Evolutionary conservation across 1,284 basidiomycete genomes (phyloP), one percentile per base, ranked within the genome.

Genomic region (Sphagnurus paluster): DNA sequence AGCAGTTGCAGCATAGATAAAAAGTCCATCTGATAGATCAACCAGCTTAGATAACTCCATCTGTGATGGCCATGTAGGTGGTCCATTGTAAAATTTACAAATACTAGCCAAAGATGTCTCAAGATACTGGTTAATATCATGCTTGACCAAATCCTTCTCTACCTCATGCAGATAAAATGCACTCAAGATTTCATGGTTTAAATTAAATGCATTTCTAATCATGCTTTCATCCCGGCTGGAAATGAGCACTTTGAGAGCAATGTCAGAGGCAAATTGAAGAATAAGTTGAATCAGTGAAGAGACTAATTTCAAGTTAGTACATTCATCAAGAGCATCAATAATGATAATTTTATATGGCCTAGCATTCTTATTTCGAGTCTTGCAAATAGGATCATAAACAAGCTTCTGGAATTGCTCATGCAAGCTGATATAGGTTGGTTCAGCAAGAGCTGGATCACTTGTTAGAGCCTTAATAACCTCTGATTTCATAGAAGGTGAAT

Each of bases 291-390:
- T 20, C 19, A 42, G 42, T 19, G 39, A 38, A 23, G 34, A 16
- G 3, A 51, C 38, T 10, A 43, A 11, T 14, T 25, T 5, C 11
- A 40, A 36, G 30, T 52, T 42, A 10, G 14, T 14, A 36, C 53
- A 56, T 52, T 56, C 55, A 43, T 54, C 52, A n/a, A 56, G 25
- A 17, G 49, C 56, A 46, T 57, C 56, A 23, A 57, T 46, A 13
- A 57, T 43, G 20, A 57, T 26, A 24, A 56, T 38, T 32, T 39
- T 50, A 21, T 43, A 20, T 36, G 32, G 40, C 29, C 21, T 39
- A 10, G 29, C 37, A 32, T 4, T 28, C 19, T 44, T 20, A 16
- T 21, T 14, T 9, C 20, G 6, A 17, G 34, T 19, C 34, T n/a
- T 32, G 13, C 16, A 6, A 9, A 42, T 32, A 19, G 55, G 44